A percentile compares a stretch with the other conserved stretches of the same genome.
phyloP scores from a whole-genome alignment of 169 alveolate genomes.

The Babesia caballi region DNA sequence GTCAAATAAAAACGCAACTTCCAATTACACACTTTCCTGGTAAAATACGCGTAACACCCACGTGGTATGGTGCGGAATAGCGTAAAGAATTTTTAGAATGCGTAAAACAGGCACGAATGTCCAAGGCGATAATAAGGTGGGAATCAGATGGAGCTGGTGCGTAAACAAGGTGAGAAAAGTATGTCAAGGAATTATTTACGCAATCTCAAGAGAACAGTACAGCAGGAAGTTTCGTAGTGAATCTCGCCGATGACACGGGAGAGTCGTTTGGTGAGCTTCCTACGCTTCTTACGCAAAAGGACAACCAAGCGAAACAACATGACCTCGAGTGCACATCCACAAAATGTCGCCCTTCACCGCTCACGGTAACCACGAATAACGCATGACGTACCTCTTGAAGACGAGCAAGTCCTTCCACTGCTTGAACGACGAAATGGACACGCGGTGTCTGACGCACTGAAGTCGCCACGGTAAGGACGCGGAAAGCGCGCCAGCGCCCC shows the following conservation, averaged over 20 bases:
- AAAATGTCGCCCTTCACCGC: neutral
- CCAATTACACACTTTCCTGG: too few species aligned
- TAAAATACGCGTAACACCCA: neutral
- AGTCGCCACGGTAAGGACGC: conserved; percentile 1
- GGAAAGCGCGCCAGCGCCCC: neutral
- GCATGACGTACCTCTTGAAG: conserved; percentile 35
- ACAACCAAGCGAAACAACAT: neutral
- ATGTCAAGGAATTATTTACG: neutral
- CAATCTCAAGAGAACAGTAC: neutral
- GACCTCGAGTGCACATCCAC: neutral
- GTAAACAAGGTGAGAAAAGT: neutral
- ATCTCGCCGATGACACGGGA: neutral
- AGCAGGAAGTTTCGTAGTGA: neutral
- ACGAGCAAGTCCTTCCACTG: conserved; percentile 64
- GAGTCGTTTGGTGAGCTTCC: neutral
- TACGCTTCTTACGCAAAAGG: neutral
- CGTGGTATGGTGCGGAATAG: neutral
- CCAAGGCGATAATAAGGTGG: neutral
- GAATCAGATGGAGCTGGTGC: neutral
- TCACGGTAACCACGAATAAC: neutral
- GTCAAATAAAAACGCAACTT: too few species aligned
- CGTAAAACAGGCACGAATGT: neutral
- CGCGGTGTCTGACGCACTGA: conserved; percentile 38
- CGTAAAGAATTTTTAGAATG: neutral
- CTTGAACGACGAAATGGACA: conserved; percentile 36